These are phyloP conservation scores for Ophiostoma australiae DNA, from an alignment of 2,329 filamentous ascomycete genomes.

Conservation along the genomic window DNA sequence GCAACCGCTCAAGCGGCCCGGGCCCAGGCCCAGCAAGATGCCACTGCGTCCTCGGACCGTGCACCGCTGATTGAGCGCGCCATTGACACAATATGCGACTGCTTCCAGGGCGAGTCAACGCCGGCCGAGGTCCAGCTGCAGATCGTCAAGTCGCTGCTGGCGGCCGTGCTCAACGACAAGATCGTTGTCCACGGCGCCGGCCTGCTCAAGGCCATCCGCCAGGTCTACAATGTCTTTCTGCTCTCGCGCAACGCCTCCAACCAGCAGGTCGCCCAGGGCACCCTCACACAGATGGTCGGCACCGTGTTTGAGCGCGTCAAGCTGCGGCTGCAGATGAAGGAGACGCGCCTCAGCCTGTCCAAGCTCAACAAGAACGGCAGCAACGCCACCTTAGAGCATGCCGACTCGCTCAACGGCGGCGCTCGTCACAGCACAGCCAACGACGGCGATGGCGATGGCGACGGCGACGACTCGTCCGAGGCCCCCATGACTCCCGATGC, in stretches of 20 bases:
- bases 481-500: constrained; percentile 28
- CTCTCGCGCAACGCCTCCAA: constrained; percentile 90
- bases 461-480: constrained; percentile 35
- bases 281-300: constrained; percentile 95
- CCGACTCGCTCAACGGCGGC: constrained; percentile 34
- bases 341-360: constrained; percentile 60
- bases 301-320: constrained; percentile 97
- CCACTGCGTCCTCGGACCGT: constrained; percentile 41
- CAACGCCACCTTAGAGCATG: constrained; percentile 48
- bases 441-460: constrained; percentile 30
- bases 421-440: constrained; percentile 29
- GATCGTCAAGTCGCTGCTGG: constrained; percentile 93
- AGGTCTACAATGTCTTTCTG: constrained; percentile 98
- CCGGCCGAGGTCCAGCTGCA: constrained; percentile 89
- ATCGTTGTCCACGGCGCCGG: constrained; percentile 97
- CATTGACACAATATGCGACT: constrained; percentile 98
- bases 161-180: constrained; percentile 96
- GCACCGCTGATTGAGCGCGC: constrained; percentile 90
- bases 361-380: constrained; percentile 51
- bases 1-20: constrained; percentile 4
- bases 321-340: constrained; percentile 78
- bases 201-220: constrained; percentile 88
- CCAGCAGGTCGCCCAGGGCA: constrained; percentile 95
- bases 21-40: constrained; percentile 28
- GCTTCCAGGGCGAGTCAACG: constrained; percentile 94